Evolutionary conservation across 805 yeast genomes (phyloP), one percentile per base, ranked within the genome.

Genomic region (Candida namnaoensis): DNA sequence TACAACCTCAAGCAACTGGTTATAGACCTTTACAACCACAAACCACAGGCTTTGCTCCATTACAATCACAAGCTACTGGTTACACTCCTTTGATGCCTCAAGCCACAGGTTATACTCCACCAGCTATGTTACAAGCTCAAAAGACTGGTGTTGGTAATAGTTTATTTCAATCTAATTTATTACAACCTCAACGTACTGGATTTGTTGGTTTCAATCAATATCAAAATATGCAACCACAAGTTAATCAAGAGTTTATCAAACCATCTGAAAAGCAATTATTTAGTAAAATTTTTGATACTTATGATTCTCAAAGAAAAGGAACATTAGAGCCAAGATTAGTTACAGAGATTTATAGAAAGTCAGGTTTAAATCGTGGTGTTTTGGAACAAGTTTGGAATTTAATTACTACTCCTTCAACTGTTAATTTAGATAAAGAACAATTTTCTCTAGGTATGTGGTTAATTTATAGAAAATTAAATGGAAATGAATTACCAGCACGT

Each of bases 381-480:
- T 71, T 91, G 47, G 98, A 90, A 61, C 72, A 80, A 35, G 88
- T 93, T 47, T 91, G 99, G 99, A 85, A 78, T 38, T 71, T 91
- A 49, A 77, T 90, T 42, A 98, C 93, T 59, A 74, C 81, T 13
- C 80, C 81, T 42, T 84, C 88, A 59, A 73, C 82, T 42, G 96
- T 97, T 5, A 79, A 76, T 56, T 76, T 91, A 50, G 85, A 86
- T 58, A 80, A 78, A 53, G 96, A 91, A 58, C 95, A 88, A 60
- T 93, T 91, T 66, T 83, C 96, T 0, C 88, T 93, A 32, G 97
- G 98, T 30, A 93, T 91, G 98, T 97, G 95, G 69, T 70, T 91
- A 44, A 91, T 91, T 36, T 91, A 93, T 64, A 77, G 96, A 60
- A 76, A 91, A 47, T 67, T 91, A 57, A 90, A 88, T 56, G 97